Evolutionary conservation across 768 basidiomycete species (phyloP).

Genomic region (Suillus cothurnatus): DNA sequence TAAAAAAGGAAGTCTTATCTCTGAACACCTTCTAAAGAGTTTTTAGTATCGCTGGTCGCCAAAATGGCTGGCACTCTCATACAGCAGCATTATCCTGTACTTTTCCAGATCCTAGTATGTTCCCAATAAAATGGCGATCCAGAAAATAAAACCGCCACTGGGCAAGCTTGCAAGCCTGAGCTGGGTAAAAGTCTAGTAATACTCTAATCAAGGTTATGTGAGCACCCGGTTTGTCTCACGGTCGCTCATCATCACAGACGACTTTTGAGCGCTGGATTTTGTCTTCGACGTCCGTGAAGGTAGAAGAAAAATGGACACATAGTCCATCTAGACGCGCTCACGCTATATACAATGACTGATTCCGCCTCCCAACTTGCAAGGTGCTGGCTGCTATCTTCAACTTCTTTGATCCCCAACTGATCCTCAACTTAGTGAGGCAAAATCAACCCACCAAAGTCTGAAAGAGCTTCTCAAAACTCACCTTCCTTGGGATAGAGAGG

Average conservation of each 20-base stretch:
- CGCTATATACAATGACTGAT: conserved; percentile 39
- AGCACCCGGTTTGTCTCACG: conserved; percentile 4
- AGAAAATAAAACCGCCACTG: too few species aligned
- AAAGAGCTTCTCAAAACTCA: conserved; percentile 75
- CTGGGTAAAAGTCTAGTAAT: too few species aligned
- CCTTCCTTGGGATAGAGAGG: conserved; percentile 82
- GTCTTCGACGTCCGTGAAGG: conserved; percentile 8
- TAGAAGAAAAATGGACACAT: conserved; percentile 28
- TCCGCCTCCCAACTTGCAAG: conserved; percentile 41
- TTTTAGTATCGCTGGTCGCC: not conserved
- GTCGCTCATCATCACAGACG: conserved; percentile 2
- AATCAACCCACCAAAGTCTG: conserved; percentile 68
- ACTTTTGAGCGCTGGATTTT: conserved; percentile 8
- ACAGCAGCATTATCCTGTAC: not conserved
- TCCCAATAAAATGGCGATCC: too few species aligned
- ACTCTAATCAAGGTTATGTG: conserved; percentile 2
- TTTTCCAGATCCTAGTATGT: not conserved
- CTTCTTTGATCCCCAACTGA: conserved; percentile 11
- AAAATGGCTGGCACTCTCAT: not conserved
- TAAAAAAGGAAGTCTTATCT: too few species aligned
- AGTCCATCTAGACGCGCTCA: conserved; percentile 7
- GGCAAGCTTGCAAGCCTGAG: too few species aligned
- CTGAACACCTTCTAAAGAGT: too few species aligned
- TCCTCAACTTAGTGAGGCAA: conserved; percentile 65
- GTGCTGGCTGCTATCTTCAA: conserved; percentile 21